Percentiles rank a stretch among this genome's conserved stretches.
Conservation (phyloP, 2,329 filamentous ascomycete species). For the Penicillium sp. region DNA sequence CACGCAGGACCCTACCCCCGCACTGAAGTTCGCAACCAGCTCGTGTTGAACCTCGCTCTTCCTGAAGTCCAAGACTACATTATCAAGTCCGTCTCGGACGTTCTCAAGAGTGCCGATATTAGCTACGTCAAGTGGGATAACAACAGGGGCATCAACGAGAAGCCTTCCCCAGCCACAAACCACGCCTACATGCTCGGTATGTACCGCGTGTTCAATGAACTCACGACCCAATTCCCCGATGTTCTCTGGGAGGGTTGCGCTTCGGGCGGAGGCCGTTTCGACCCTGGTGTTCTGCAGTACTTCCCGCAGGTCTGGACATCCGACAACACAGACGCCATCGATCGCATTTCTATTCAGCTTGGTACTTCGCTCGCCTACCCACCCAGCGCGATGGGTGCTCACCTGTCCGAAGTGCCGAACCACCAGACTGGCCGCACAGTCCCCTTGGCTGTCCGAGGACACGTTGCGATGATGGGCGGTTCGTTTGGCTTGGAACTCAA, state of each 20-base stretch:
- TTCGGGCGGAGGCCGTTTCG: slow-evolving; percentile 63
- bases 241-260: slow-evolving; percentile 66
- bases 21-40: slow-evolving; percentile 56
- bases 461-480: slow-evolving; percentile 67
- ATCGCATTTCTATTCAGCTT: slow-evolving; percentile 61
- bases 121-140: slow-evolving; percentile 67
- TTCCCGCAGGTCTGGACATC: slow-evolving; percentile 66
- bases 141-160: slow-evolving; percentile 63
- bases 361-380: slow-evolving; percentile 64
- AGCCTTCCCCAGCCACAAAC: slow-evolving; percentile 51
- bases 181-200: slow-evolving; percentile 63
- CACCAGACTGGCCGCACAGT: slow-evolving; percentile 55
- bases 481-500: slow-evolving; percentile 65
- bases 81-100: slow-evolving; percentile 53
- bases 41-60: slow-evolving; percentile 61
- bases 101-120: slow-evolving; percentile 55
- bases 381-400: slow-evolving; percentile 62
- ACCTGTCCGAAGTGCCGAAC: slow-evolving; percentile 61
- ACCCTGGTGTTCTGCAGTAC: slow-evolving; percentile 61
- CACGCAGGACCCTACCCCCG: slow-evolving; percentile 57
- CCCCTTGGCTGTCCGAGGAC: slow-evolving; percentile 59
- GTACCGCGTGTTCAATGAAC: slow-evolving; percentile 59
- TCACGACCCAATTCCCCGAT: slow-evolving; percentile 59
- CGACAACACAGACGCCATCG: slow-evolving; percentile 62
- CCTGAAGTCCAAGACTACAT: slow-evolving; percentile 63